Evolutionary conservation across 805 yeast genomes (phyloP).

Genomic region (Saccharomycopsis malanga): DNA sequence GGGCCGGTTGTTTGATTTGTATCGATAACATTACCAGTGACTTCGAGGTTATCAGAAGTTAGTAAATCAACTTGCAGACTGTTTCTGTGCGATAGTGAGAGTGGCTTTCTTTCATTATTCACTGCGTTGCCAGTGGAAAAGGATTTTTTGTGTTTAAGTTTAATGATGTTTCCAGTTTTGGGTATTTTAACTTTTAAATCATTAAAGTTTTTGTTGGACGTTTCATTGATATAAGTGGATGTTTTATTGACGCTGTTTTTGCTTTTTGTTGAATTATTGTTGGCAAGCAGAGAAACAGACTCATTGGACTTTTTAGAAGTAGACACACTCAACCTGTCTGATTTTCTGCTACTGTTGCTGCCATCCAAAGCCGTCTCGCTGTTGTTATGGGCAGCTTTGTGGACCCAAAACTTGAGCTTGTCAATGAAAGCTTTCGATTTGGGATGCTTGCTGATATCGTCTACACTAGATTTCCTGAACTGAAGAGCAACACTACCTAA

Average conservation of each 20-base stretch:
- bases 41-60: too few species aligned
- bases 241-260: not conserved
- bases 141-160: slow-evolving; percentile 2
- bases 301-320: slow-evolving; percentile 3
- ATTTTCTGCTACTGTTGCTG: not conserved
- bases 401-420: slow-evolving; percentile 19
- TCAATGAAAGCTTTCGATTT: slow-evolving; percentile 17
- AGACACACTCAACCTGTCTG: slow-evolving; percentile 2
- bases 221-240: not conserved
- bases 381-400: slow-evolving; percentile 6
- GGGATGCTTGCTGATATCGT: slow-evolving; percentile 3
- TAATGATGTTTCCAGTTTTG: not conserved
- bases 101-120: not conserved
- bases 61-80: too few species aligned
- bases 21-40: too few species aligned
- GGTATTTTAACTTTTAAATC: slow-evolving; percentile 4
- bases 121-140: not conserved
- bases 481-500: not conserved
- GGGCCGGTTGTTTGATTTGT: too few species aligned
- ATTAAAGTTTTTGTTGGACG: too few species aligned
- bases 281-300: not conserved
- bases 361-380: not conserved
- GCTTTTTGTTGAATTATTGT: not conserved
- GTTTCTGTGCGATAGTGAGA: too few species aligned
- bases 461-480: not conserved